These are phyloP conservation scores for Teunomyces panamensis DNA, from an alignment of 805 yeast species.

Conservation along the genomic window DNA sequence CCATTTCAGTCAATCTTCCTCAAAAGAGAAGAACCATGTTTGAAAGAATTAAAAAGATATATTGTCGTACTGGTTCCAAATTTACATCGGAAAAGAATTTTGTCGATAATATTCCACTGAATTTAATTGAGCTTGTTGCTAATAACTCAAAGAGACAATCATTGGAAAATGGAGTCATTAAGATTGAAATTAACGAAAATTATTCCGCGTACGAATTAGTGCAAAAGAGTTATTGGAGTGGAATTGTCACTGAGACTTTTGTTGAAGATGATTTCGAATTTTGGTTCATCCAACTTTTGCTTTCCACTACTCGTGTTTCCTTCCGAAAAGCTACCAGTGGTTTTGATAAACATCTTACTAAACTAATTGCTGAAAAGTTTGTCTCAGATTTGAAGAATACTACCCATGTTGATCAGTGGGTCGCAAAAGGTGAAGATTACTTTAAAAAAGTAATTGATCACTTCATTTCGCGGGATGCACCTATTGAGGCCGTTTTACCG, in stretches of 20 bases:
- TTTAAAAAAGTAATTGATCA: conserved; percentile 44
- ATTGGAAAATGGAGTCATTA: conserved; percentile 1
- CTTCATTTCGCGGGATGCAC: conserved; percentile 47
- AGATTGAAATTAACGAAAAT: conserved; percentile 1
- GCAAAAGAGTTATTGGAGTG: conserved; percentile 16
- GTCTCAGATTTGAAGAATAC: conserved; percentile 48
- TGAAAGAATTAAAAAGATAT: conserved; percentile 26
- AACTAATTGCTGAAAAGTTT: conserved; percentile 39
- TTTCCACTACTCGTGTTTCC: conserved; percentile 17
- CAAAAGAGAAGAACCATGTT: conserved; percentile 16
- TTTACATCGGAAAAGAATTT: conserved; percentile 13
- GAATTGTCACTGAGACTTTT: conserved; percentile 28
- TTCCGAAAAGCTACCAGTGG: conserved; percentile 9
- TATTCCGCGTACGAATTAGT: conserved; percentile 19
- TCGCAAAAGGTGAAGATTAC: conserved; percentile 38
- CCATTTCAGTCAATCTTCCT: neutral
- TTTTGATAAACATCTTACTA: conserved; percentile 10
- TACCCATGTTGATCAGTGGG: conserved; percentile 49
- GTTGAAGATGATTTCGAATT: conserved; percentile 22
- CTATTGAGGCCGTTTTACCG: conserved; percentile 56
- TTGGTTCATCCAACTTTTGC: conserved; percentile 32
- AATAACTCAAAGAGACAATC: neutral
- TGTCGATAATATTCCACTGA: neutral
- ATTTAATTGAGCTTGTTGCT: neutral
- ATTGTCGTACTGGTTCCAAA: conserved; percentile 18